Base-by-base conservation (phyloP, 768 basidiomycete genomes). In the Pisolithus orientalis region DNA sequence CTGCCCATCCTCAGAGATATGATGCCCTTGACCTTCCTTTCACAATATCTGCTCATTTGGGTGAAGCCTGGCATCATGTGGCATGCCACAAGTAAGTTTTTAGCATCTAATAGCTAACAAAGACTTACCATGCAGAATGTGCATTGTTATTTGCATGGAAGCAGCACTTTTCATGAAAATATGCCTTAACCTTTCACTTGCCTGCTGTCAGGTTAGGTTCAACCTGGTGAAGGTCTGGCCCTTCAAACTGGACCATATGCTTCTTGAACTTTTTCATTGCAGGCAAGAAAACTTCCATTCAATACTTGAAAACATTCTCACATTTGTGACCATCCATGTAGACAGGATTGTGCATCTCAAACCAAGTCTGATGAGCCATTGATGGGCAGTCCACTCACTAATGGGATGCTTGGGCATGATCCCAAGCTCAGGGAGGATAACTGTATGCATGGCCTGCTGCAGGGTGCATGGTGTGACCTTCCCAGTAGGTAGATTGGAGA, bases 91-190 rank as follows among this genome's bases (percentile, higher is more conserved):
- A 6, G 11, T 21, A n/a, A 11, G 39, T 17, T n/a, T n/a, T n/a
- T n/a, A n/a, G n/a, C n/a, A 40, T n/a, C n/a, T n/a, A n/a, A n/a
- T n/a, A 40, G 16, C 17, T n/a, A 40, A n/a, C n/a, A n/a, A n/a
- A n/a, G n/a, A 43, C 40, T 43, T 24, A 50, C 49, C 28, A 60
- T 44, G 28, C 21, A 14, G 63, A 55, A 2, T 57, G 58, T 31
- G 70, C 71, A n/a, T 70, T 63, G 8, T 73, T 66, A 16, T 55
- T 51, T n/a, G 70, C 66, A 56, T 47, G 51, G 29, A 52, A 52
- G 14, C 45, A 52, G 13, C 34, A 52, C n/a, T 52, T 37, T 9
- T 52, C 45, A 31, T 52, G 51, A 17, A 5, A 52, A 5, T 52
- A 46, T 16, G 34, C 21, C 4, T 32, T 44, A 6, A 44, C 25